Conservation (phyloP, 306 rosid species). For the Lagenaria siceraria region DNA sequence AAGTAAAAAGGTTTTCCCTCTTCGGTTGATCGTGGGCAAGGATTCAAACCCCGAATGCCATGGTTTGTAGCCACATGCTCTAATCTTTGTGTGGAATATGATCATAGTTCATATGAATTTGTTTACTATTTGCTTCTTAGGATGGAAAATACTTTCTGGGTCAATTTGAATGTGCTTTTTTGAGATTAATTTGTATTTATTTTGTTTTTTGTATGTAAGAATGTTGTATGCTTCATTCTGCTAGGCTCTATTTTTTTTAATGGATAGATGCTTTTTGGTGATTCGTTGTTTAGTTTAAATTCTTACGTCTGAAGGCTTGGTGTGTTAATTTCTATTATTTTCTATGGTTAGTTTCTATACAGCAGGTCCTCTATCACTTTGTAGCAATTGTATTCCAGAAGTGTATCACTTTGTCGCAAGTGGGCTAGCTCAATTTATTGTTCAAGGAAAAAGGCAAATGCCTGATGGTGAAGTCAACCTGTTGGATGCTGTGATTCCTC, state of each 20-base stretch:
- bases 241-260: not conserved
- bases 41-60: no score
- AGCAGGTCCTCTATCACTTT: conserved; percentile 79
- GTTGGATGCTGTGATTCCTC: conserved; percentile 42
- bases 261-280: not conserved
- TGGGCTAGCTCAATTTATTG: conserved; percentile 46
- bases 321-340: conserved; percentile 22
- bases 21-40: no score
- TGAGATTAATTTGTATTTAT: not conserved
- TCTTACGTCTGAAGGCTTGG: not conserved
- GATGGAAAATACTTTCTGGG: not conserved
- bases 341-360: conserved; percentile 61
- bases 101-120: no score
- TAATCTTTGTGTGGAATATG: no score
- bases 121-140: not conserved
- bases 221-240: not conserved
- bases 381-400: conserved; percentile 50
- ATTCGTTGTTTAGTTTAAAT: not conserved
- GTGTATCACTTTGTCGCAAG: conserved; percentile 30
- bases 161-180: not conserved
- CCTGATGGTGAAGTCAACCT: conserved; percentile 32
- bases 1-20: no score
- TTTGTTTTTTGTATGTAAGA: not conserved
- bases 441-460: conserved; percentile 58
- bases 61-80: no score